phyloP scores from a whole-genome alignment of 2,329 filamentous ascomycete species.

The Ophiocordyceps camponoti-saundersi region DNA sequence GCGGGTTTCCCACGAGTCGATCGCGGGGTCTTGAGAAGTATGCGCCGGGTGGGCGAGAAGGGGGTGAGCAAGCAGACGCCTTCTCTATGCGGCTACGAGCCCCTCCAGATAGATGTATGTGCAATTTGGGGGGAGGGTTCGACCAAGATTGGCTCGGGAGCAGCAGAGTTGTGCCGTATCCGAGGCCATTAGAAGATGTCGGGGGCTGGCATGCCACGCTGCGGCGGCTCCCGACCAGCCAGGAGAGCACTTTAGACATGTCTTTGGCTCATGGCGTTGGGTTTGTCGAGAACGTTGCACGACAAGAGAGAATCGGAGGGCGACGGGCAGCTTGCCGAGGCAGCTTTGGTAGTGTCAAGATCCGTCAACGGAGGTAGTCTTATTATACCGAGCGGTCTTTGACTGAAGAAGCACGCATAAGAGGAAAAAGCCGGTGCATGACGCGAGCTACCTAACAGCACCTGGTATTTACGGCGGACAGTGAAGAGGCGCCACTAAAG shows the following conservation, averaged over 20 bases:
- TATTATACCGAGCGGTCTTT: not conserved
- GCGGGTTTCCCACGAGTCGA: not conserved
- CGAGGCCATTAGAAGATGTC: slow-evolving; percentile 1
- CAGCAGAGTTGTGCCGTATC: not conserved
- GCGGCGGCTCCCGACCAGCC: slow-evolving; percentile 18
- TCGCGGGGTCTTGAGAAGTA: too few relatives aligned
- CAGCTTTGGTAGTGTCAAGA: not conserved
- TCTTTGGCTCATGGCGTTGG: slow-evolving; percentile 20
- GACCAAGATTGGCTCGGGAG: not conserved
- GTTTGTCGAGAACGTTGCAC: not conserved
- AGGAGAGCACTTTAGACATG: slow-evolving; percentile 22
- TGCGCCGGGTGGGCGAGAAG: too few relatives aligned
- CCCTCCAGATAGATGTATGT: not conserved
- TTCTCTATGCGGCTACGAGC: not conserved
- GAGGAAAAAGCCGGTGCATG: slow-evolving; percentile 17
- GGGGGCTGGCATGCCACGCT: slow-evolving; percentile 11
- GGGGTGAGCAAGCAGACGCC: not conserved
- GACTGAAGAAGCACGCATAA: not conserved
- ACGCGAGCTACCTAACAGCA: slow-evolving; percentile 13
- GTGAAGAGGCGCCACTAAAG: not conserved
- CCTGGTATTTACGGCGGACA: too few relatives aligned
- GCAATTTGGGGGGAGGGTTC: not conserved
- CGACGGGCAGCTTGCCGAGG: not conserved
- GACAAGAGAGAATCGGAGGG: not conserved
- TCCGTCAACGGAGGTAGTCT: not conserved